These are phyloP conservation scores for Pseudoscleropodium purum DNA, from an alignment of 225 moss, liverwort and hornwort species.

Conservation along the genomic window DNA sequence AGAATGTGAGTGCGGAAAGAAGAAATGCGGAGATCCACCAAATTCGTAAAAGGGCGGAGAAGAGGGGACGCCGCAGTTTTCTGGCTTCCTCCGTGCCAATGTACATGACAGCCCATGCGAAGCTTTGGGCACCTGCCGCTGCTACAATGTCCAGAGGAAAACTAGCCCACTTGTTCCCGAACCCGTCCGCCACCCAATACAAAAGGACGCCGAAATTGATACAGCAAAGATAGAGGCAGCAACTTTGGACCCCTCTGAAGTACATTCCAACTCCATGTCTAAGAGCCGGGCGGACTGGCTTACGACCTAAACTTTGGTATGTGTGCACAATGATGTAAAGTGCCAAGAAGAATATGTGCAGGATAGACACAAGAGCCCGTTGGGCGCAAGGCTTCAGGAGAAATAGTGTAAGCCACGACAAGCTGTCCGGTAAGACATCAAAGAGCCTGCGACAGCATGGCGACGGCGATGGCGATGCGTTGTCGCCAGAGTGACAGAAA, in stretches of 20 bases:
- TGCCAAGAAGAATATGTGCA: constrained; percentile 23
- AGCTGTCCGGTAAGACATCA: not conserved
- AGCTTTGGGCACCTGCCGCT: constrained; percentile 7
- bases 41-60: constrained; percentile 17
- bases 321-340: constrained; percentile 1
- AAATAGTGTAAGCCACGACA: constrained; percentile 21
- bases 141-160: constrained; percentile 16
- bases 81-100: constrained; percentile 13
- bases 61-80: constrained; percentile 1
- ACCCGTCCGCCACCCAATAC: constrained; percentile 15
- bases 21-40: constrained; percentile 46
- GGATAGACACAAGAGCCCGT: constrained; percentile 12
- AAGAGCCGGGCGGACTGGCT: not conserved
- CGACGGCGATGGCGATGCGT: not conserved
- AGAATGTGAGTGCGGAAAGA: constrained; percentile 8
- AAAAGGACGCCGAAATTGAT: constrained; percentile 21
- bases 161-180: constrained; percentile 18
- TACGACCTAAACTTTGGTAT: constrained; percentile 8
- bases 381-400: constrained; percentile 24
- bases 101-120: constrained; percentile 34
- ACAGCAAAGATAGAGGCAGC: constrained; percentile 31
- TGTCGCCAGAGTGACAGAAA: constrained; percentile 15
- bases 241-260: constrained; percentile 18
- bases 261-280: constrained; percentile 4
- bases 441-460: not conserved